Evolutionary conservation across 1,139 yeast species (phyloP).

Genomic region (Waltiozyma sp.): DNA sequence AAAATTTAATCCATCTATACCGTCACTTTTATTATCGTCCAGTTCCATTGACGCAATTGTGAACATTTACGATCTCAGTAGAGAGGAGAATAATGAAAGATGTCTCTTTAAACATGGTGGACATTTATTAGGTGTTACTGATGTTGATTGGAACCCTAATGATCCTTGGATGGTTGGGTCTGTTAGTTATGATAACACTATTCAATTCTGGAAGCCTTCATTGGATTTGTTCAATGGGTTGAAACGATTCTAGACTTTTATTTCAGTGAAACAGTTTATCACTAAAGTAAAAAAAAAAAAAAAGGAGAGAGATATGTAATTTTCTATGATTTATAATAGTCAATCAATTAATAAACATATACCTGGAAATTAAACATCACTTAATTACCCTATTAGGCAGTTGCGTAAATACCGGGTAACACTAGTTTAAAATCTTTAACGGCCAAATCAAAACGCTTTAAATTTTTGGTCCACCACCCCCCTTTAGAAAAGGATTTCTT

Average conservation of each 20-base stretch:
- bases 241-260: background rate
- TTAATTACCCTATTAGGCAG: slow-evolving; percentile 1
- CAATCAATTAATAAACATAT: no score
- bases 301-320: no score
- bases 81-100: slow-evolving; percentile 25
- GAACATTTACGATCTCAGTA: slow-evolving; percentile 54
- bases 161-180: slow-evolving; percentile 73
- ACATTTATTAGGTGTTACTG: slow-evolving; percentile 81
- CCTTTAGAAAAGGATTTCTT: background rate
- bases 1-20: slow-evolving; percentile 66
- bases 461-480: background rate
- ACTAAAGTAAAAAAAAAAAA: no score
- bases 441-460: slow-evolving; percentile 3
- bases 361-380: background rate
- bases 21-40: slow-evolving; percentile 56
- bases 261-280: no score
- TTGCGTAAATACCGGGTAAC: background rate
- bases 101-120: slow-evolving; percentile 76
- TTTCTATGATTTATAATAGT: no score
- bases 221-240: background rate
- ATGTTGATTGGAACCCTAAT: slow-evolving; percentile 76
- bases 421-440: background rate
- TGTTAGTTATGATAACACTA: slow-evolving; percentile 80
- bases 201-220: slow-evolving; percentile 61
- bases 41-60: slow-evolving; percentile 61